phyloP scores from a whole-genome alignment of 805 yeast genomes.

The Candida orba region DNA sequence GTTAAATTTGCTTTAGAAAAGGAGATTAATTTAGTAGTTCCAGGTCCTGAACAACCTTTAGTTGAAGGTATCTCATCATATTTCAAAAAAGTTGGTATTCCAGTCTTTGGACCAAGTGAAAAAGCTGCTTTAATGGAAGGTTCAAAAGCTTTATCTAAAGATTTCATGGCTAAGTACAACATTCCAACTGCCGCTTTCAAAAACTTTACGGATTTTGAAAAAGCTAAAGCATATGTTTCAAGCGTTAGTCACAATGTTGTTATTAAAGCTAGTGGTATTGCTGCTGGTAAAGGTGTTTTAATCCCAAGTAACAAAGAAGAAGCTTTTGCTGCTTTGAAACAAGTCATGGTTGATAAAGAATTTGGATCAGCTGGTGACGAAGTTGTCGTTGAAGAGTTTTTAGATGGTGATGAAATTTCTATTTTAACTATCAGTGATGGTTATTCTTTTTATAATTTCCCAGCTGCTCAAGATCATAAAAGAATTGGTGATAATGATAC shows the following conservation, averaged over 20 bases:
- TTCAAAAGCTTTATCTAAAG: constrained; percentile 89
- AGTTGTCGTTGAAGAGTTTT: constrained; percentile 90
- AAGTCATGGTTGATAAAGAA: constrained; percentile 81
- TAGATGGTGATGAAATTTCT: constrained; percentile 95
- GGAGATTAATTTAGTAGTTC: constrained; percentile 67
- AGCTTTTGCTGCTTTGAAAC: constrained; percentile 76
- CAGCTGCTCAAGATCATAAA: constrained; percentile 98
- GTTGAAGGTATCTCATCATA: constrained; percentile 82
- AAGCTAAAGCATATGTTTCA: constrained; percentile 66
- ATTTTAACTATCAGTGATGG: constrained; percentile 92
- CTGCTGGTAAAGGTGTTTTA: constrained; percentile 97
- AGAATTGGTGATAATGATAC: constrained; percentile 88
- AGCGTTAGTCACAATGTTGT: constrained; percentile 70
- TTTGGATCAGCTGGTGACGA: constrained; percentile 94
- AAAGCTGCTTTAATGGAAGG: constrained; percentile 95
- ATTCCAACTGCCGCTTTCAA: constrained; percentile 93
- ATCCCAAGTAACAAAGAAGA: constrained; percentile 82
- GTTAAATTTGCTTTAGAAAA: constrained; percentile 69
- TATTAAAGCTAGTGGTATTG: constrained; percentile 95
- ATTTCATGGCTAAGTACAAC: constrained; percentile 83
- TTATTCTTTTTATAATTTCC: constrained; percentile 80
- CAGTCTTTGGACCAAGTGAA: constrained; percentile 94
- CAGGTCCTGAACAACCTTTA: constrained; percentile 99
- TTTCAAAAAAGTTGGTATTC: constrained; percentile 79
- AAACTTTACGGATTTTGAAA: constrained; percentile 70